Evolutionary conservation across 257 asterid species (phyloP).

Genomic region (Ehretia macrophylla): DNA sequence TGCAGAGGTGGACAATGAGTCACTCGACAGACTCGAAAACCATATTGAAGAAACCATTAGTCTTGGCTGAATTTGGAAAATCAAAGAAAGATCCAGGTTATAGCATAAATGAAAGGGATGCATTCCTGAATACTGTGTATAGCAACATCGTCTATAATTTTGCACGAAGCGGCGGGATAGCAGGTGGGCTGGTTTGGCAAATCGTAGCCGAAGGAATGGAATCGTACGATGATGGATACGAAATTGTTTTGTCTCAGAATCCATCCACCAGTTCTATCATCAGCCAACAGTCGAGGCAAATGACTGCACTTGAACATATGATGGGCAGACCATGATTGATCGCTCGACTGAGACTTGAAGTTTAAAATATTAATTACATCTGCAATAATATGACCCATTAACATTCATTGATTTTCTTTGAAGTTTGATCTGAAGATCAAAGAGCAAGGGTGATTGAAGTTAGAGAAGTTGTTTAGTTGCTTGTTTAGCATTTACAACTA

Average conservation of each 20-base stretch:
- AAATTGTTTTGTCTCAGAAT: conserved; percentile 37
- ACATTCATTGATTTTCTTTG: too few relatives aligned
- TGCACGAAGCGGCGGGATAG: conserved; percentile 66
- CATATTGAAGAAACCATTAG: conserved; percentile 56
- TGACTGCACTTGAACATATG: conserved; percentile 39
- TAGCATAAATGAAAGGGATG: conserved; percentile 31
- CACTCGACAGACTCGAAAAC: conserved; percentile 59
- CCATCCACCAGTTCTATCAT: conserved; percentile 54
- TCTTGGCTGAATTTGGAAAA: conserved; percentile 65
- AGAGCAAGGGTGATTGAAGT: too few relatives aligned
- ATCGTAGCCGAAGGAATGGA: conserved; percentile 66
- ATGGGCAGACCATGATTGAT: too few relatives aligned
- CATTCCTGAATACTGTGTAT: conserved; percentile 47
- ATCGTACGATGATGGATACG: conserved; percentile 53
- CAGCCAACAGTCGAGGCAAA: conserved; percentile 33
- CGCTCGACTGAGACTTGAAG: too few relatives aligned
- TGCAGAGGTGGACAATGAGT: conserved; percentile 62
- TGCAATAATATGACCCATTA: too few relatives aligned
- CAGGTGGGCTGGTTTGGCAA: conserved; percentile 80
- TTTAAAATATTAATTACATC: too few relatives aligned
- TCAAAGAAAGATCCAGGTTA: conserved; percentile 56
- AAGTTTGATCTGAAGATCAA: too few relatives aligned
- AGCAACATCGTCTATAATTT: conserved; percentile 33
- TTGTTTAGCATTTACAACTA: too few relatives aligned
- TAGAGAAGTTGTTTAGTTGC: too few relatives aligned